phyloP scores from a whole-genome alignment of 2,329 filamentous ascomycete genomes.

The Cytospora chrysosperma region DNA sequence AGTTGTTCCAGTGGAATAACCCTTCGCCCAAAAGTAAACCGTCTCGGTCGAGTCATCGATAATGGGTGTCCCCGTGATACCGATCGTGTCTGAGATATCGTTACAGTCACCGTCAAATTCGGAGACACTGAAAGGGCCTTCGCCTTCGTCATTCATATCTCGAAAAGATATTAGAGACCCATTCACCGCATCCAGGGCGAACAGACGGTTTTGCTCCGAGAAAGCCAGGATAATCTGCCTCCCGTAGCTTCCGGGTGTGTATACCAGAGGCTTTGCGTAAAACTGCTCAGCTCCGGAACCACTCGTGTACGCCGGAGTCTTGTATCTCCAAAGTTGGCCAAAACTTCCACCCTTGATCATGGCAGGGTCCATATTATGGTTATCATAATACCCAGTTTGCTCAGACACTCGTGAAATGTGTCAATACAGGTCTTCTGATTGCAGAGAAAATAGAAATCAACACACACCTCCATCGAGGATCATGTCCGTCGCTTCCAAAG shows the following conservation, averaged over 20 bases:
- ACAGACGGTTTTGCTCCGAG: conserved; percentile 58
- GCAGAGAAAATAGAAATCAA: neutral
- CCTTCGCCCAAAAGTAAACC: conserved; percentile 29
- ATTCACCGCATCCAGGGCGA: conserved; percentile 55
- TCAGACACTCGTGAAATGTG: conserved; percentile 13
- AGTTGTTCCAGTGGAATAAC: conserved; percentile 10
- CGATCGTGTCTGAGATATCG: conserved; percentile 47
- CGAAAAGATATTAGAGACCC: conserved; percentile 49
- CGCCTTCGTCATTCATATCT: conserved; percentile 15
- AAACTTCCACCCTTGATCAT: conserved; percentile 36
- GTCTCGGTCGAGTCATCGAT: conserved; percentile 47
- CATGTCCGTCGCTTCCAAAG: neutral
- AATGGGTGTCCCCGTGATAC: conserved; percentile 46
- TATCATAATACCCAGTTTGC: conserved; percentile 34
- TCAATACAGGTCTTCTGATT: neutral
- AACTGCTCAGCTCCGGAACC: conserved; percentile 33
- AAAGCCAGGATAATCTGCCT: conserved; percentile 53
- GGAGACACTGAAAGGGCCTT: conserved; percentile 50
- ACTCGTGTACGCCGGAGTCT: conserved; percentile 16
- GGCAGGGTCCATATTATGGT: conserved; percentile 41
- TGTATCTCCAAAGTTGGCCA: conserved; percentile 27
- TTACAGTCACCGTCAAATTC: conserved; percentile 45
- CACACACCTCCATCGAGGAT: neutral
- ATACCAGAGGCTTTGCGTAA: conserved; percentile 48
- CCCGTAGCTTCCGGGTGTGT: conserved; percentile 47